Base-by-base conservation (phyloP, 371 early-diverging fungal genomes). In the Mucor circinelloides region DNA sequence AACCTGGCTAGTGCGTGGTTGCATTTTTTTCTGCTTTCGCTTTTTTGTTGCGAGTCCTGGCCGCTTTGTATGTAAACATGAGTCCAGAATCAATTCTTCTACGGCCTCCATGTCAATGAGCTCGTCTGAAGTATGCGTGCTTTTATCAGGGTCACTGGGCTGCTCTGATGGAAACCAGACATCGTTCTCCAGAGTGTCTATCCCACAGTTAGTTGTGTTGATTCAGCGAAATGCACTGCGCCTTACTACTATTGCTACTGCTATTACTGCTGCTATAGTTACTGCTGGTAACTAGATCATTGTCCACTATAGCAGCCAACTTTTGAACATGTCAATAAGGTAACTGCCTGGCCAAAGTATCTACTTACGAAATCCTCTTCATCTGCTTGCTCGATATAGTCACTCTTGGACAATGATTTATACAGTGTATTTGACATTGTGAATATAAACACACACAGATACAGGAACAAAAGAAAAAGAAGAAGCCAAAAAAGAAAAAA, bases 91-190 rank as follows among this genome's bases (percentile, higher is more conserved):
- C 40, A 59, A 25, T 23, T 59, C 42, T 25, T 59, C 38, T 17
- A 59, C n/a, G 8, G 42, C 59, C 2, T 59, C 25, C 36, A 59
- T 25, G 42, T 59, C 27, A 19, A 59, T 38, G 7, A 36, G n/a
- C 7, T 25, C 25, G 10, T 38, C 27, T 15, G 28, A 40, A 58
- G 5, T 15, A 6, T 36, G 34, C 19, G 6, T 25, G 25, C 3
- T 17, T 38, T 59, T 23, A 17, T 38, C 27, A 3, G 36, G 21
- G 5, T 15, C 12, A 15, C 13, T 42, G 21, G 25, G 21, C 13
- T 59, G 59, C 21, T 59, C 59, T 23, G 63, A 25, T 15, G 63
- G 23, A 23, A 52, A 63, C 63, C 63, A 63, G 5, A 63, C 63
- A 52, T 63, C 63, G 36, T 50, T 23, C 34, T 27, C 50, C 19